Base-by-base conservation (phyloP, 345 rosid genomes). In the Eutrema japonicum region DNA sequence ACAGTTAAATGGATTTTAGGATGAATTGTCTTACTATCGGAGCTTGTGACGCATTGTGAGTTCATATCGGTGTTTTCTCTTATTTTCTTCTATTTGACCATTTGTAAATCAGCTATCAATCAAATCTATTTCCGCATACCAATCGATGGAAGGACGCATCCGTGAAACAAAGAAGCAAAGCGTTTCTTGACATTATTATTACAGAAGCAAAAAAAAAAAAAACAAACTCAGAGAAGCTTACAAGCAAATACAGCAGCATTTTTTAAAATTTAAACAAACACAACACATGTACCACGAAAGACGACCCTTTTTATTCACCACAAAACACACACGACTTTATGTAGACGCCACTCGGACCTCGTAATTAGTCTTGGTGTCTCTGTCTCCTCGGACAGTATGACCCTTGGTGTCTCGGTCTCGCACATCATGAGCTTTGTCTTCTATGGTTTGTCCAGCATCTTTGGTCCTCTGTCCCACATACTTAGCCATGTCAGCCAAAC, bases 391-490 rank as follows among this genome's bases (percentile, higher is more conserved):
- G 62, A 27, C 76, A 8, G 4, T 71, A 3, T 59, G 67, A 35
- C 49, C 68, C 68, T 71, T 71, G 35, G 53, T 72, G 69, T 72
- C 76, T 57, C 73, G 26, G 43, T 49, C 68, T 11, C 71, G 32
- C 35, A 57, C 65, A 56, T 74, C 90, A 3, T 83, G 85, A 55
- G 88, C 91, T 76, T 72, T 78, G 32, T 52, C 75, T 79, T 90
- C 91, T 2, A 81, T 80, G 14, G 71, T 70, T 79, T 87, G 96
- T 30, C 92, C 93, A 29, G 56, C 75, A 36, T 89, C 98, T 76
- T 81, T 87, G 0, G 89, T 86, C 83, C 82, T 91, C 83, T 85
- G 87, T 22, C 95, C 94, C 13, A 81, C 65, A 26, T 74, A 77
- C 33, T 78, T 87, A 0, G 86, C 76, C 61, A 78, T 51, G 27